Conservation (phyloP, 2,329 filamentous ascomycete species). For the Claviceps purpurea region DNA sequence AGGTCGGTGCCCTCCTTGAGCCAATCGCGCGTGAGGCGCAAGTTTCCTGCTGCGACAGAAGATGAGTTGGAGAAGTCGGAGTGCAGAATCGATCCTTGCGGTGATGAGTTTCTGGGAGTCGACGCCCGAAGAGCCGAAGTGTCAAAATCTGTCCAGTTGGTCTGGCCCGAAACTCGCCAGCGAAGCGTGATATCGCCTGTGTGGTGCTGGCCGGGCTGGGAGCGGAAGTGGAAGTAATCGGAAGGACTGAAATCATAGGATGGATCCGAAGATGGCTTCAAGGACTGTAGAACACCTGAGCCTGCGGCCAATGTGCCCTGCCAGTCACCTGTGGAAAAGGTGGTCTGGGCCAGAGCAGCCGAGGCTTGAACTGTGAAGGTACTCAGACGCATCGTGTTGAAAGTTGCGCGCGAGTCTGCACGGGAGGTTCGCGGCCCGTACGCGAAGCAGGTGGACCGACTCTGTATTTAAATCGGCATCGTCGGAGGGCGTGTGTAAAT, state of each 20-base stretch:
- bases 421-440: too few relatives aligned
- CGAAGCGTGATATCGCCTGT: constrained; percentile 44
- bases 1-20: constrained; percentile 33
- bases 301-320: neutral
- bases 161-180: constrained; percentile 28
- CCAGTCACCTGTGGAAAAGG: constrained; percentile 1
- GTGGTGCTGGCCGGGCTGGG: constrained; percentile 41
- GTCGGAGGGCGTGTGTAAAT: too few relatives aligned
- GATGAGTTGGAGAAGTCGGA: constrained; percentile 12
- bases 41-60: neutral
- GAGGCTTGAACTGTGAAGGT: neutral
- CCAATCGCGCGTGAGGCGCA: constrained; percentile 40
- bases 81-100: constrained; percentile 28
- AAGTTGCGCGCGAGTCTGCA: neutral
- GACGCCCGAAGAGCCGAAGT: constrained; percentile 21
- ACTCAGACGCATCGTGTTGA: neutral
- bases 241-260: constrained; percentile 37
- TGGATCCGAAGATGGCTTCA: neutral
- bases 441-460: neutral
- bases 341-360: constrained; percentile 1
- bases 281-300: neutral
- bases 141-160: constrained; percentile 32
- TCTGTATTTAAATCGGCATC: too few relatives aligned
- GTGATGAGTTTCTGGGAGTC: neutral
- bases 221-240: constrained; percentile 32